These are phyloP conservation scores for Chrysosporium queenslandicum DNA, from an alignment of 2,329 filamentous ascomycete genomes.

Conservation along the genomic window DNA sequence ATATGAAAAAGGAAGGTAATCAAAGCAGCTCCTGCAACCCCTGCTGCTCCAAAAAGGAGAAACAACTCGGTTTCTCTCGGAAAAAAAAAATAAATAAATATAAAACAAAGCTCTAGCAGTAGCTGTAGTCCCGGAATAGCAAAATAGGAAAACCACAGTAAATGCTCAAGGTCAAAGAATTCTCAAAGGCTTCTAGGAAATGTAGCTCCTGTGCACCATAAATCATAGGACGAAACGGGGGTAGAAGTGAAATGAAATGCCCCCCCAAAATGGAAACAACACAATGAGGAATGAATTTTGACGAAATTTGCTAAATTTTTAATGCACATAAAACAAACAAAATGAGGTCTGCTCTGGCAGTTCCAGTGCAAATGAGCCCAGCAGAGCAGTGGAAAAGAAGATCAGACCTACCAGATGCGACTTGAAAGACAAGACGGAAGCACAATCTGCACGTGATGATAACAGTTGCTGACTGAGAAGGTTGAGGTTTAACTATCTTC, in stretches of 20 bases:
- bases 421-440: constrained; percentile 4
- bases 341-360: constrained; percentile 1
- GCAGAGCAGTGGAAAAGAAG: neutral
- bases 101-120: neutral
- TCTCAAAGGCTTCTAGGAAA: too few species aligned
- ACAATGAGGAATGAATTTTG: neutral
- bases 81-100: neutral
- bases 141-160: neutral
- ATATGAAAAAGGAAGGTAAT: neutral
- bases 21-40: neutral
- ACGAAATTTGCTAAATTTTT: neutral
- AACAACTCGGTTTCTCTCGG: neutral
- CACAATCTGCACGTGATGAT: constrained; percentile 5
- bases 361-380: neutral
- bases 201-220: too few species aligned
- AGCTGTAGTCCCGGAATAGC: too few species aligned
- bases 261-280: neutral
- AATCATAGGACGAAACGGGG: neutral
- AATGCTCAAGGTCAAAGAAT: too few species aligned
- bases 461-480: constrained; percentile 1
- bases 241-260: neutral
- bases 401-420: neutral
- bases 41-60: neutral
- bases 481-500: neutral
- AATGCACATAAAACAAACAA: neutral